Base-by-base conservation (phyloP, 2,329 filamentous ascomycete species). In the Rutstroemia sp. region DNA sequence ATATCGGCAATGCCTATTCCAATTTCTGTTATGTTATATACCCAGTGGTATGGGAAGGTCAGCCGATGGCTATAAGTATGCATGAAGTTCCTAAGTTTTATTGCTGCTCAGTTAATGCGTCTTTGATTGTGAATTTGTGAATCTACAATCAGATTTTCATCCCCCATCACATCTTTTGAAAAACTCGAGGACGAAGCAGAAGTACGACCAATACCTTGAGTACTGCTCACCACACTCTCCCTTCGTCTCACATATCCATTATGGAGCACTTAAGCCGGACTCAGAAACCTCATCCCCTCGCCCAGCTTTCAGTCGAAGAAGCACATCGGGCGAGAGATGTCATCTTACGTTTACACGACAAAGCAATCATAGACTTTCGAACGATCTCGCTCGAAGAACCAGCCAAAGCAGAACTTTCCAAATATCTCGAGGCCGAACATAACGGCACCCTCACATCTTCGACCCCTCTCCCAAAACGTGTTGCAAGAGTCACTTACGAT, bases 351-450 rank as follows among this genome's bases (percentile, higher is more conserved):
- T n/a, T 50, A 48, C 50, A 60, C n/a, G 50, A 49, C n/a, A 50
- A 48, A n/a, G 58, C 57, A n/a, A 77, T 76, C 5, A 73, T 84
- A 45, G 77, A 82, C 51, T 86, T 83, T 74, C 84, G 84, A 65
- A 73, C 75, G 23, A 73, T 86, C n/a, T 84, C 75, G 12, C 71
- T 83, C 9, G 70, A 76, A 27, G 79, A 83, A 64, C 78, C 80
- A 2, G 69, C 73, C 7, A 83, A 83, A 70, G 66, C 68, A 8
- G 72, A 78, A 51, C 73, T 80, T 5, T 63, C 75, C 25, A 71
- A 71, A 2, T 82, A 78, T 61, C 67, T 81, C 17, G 72, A 73
- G 14, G 73, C 75, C 4, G 75, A 78, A 62, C 72, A 76, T 53
- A 68, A 68, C 12, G 73, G 73, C 1, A 63, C 65, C 54, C 51